phyloP scores from a whole-genome alignment of 257 asterid genomes.

The Nicotiana attenuata region DNA sequence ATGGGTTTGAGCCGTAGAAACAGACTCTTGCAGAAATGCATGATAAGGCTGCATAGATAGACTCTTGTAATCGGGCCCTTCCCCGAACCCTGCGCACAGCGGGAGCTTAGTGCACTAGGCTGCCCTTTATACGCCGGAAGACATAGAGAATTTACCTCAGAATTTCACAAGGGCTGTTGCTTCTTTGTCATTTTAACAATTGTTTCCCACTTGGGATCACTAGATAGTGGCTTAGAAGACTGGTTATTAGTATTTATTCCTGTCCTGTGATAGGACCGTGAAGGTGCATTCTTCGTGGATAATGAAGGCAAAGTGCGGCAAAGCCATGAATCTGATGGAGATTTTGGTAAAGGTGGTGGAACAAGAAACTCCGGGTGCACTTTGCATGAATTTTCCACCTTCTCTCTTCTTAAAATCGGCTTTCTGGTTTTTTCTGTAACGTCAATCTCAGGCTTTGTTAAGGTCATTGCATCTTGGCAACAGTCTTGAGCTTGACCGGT shows the following conservation, averaged over 20 bases:
- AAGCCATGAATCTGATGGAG: slow-evolving; percentile 93
- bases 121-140: background rate
- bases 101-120: too few species aligned
- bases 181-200: slow-evolving; percentile 47
- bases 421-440: slow-evolving; percentile 11
- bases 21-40: too few species aligned
- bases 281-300: slow-evolving; percentile 32
- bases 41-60: too few species aligned
- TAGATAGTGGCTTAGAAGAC: slow-evolving; percentile 25
- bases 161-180: slow-evolving; percentile 40
- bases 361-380: slow-evolving; percentile 27
- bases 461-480: slow-evolving; percentile 5
- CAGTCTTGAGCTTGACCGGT: slow-evolving; percentile 21
- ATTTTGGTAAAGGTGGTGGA: slow-evolving; percentile 75
- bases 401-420: slow-evolving; percentile 13
- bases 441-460: slow-evolving; percentile 19
- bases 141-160: slow-evolving; percentile 38
- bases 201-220: slow-evolving; percentile 58
- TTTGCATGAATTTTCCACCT: slow-evolving; percentile 12
- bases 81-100: too few species aligned
- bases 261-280: slow-evolving; percentile 17
- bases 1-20: too few species aligned
- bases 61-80: too few species aligned
- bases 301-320: slow-evolving; percentile 73
- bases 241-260: slow-evolving; percentile 25